Evolutionary conservation across 1,284 basidiomycete genomes (phyloP), one percentile per base, ranked within the genome.

Genomic region (Sporisorium sorghi): DNA sequence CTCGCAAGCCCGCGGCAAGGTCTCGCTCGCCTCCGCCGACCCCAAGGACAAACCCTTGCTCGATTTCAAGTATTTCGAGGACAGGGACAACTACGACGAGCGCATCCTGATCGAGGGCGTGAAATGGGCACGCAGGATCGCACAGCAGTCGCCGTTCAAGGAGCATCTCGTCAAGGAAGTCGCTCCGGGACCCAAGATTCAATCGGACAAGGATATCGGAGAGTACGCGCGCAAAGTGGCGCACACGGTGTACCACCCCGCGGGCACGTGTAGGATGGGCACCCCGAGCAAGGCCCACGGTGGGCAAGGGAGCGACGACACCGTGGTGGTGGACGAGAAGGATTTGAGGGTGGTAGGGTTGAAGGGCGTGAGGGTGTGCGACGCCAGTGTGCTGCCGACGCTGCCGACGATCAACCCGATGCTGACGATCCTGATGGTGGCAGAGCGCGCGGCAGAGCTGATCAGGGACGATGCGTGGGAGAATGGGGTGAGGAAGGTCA

Each of bases 31-130:
- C 0, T 86, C 86, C 2, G 75, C 73, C 33, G 85, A 88, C 73
- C 87, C 87, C 0, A 49, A 61, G 6, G 84, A 79, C 15, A 83
- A 87, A 35, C 87, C 88, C 0, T 82, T 83, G 21, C 84, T 88
- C 26, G 87, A 89, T 69, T 87, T 88, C 42, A 85, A 85, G 50
- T 87, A 87, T 78, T 88, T 88, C 75, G 87, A 84, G 52, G 84
- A 85, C 56, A 58, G 87, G 50, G 82, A 87, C 43, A 82, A 85
- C 54, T 86, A 88, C 74, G 88, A 89, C 84, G 79, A 82, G 77
- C 73, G 83, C 33, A 77, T 87, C 12, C 77, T 88, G 53, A 82
- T 89, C 23, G 88, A 89, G 73, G 85, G 86, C 23, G 81, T 88
- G 70, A 89, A 89, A 70, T 88, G 87, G 67, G 84, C 85, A 5